Evolutionary conservation across 1,284 basidiomycete species (phyloP), one percentile per base, ranked within the genome.

Genomic region (Pascua guehoae): DNA sequence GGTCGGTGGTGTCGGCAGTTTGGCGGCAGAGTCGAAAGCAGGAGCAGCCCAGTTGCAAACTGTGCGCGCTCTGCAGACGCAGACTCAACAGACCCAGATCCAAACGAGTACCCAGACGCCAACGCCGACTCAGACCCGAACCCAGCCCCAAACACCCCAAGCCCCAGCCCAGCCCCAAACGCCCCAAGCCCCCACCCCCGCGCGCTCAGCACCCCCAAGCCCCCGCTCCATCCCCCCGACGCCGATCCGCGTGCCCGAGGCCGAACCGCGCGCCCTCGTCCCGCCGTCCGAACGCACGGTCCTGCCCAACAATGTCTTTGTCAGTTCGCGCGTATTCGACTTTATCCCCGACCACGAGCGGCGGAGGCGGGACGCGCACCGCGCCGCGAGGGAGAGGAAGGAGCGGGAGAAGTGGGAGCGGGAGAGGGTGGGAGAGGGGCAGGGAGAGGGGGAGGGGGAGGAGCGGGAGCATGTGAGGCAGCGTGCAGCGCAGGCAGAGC

Each of bases 251-350:
- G 46, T 48, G 10, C n/a, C 47, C 8, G 15, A 53, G 41, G 39
- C 48, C 7, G 41, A 53, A 47, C 56, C 44, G 12, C 41, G 16
- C 44, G 24, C 32, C 45, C 56, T 72, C 18, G 49, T 66, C 0
- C 65, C 71, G 1, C 71, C 72, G 0, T 68, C 65, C 8, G 66
- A 71, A 45, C 49, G 56, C 47, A 52, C 44, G 0, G 49, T 52
- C 15, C 51, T 76, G 14, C 74, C 74, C 4, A 56, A 46, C 32
- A 74, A 76, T 49, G 63, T 76, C 12, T 71, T 72, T 43, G 69
- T 76, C 15, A 71, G 73, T 11, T 57, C 61, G 12, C 43, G 36
- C 14, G 68, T 64, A 46, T 73, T 68, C 39, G 51, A 55, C 38
- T 63, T 56, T n/a, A 12, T 59, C 18, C 51, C 47, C 18, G 60